A percentile compares a stretch with the other conserved stretches of the same genome.
Evolutionary conservation across 306 rosid genomes (phyloP).

Genomic region (Corylus heterophylla): DNA sequence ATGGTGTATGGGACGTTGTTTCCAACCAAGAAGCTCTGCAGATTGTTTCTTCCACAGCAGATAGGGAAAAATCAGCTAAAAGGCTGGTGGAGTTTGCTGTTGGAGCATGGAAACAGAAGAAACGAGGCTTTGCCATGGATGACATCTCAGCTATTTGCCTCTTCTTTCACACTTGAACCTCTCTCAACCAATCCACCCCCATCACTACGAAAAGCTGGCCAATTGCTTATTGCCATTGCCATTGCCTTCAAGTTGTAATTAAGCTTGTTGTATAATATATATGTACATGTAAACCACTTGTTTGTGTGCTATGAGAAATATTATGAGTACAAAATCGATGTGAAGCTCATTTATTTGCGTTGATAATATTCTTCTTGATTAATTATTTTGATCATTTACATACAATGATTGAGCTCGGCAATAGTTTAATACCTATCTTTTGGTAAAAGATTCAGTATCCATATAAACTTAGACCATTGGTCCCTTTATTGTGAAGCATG

Average conservation of each 20-base stretch:
- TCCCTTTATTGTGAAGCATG: too few species aligned
- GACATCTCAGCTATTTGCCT: constrained; percentile 79
- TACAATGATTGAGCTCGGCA: too few species aligned
- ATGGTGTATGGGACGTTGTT: constrained; percentile 86
- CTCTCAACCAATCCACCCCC: constrained; percentile 9
- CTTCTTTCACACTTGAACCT: constrained; percentile 42
- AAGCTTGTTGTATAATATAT: not conserved
- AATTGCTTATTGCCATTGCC: not conserved
- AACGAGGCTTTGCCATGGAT: constrained; percentile 64
- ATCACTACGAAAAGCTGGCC: not conserved
- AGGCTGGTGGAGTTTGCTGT: constrained; percentile 61
- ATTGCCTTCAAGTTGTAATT: not conserved
- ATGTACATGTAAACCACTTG: too few species aligned
- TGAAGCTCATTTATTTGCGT: too few species aligned
- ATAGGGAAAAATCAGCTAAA: constrained; percentile 59
- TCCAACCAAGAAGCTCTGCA: constrained; percentile 71
- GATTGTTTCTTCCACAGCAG: constrained; percentile 45
- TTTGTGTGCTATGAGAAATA: too few species aligned
- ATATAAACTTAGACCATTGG: too few species aligned
- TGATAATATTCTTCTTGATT: too few species aligned
- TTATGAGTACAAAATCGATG: too few species aligned
- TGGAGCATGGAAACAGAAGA: constrained; percentile 69
- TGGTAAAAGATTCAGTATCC: too few species aligned
- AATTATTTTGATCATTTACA: too few species aligned
- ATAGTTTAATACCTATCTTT: too few species aligned